phyloP scores from a whole-genome alignment of 163 green algal species.

The Trebouxiophyceae sp. region DNA sequence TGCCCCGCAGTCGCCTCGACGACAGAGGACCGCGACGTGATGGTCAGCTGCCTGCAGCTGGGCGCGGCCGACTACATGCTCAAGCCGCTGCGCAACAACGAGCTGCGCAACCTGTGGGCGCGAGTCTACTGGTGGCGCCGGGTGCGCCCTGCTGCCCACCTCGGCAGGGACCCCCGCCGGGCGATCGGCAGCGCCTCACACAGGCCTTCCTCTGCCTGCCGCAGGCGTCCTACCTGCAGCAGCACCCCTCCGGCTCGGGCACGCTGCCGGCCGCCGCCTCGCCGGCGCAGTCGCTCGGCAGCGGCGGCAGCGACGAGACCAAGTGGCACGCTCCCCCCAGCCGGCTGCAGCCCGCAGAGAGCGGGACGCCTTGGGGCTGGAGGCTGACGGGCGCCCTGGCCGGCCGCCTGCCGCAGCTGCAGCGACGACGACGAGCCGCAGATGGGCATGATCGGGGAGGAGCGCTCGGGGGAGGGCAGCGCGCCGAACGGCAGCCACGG shows the following conservation, averaged over 20 bases:
- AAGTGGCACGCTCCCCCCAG: constrained; percentile 15
- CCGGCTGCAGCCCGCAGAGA: neutral
- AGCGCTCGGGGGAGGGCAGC: constrained; percentile 46
- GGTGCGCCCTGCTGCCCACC: constrained; percentile 14
- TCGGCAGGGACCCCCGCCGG: too few relatives aligned
- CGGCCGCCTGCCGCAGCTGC: neutral
- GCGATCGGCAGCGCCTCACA: neutral
- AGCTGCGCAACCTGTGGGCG: constrained; percentile 78
- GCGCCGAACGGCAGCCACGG: constrained; percentile 36
- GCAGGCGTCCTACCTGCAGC: constrained; percentile 12
- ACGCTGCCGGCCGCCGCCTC: neutral
- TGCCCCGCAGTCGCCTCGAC: constrained; percentile 41
- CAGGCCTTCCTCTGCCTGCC: neutral
- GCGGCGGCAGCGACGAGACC: constrained; percentile 33
- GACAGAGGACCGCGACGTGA: constrained; percentile 51
- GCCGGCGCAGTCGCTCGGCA: constrained; percentile 3
- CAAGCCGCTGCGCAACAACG: constrained; percentile 72
- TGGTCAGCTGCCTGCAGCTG: constrained; percentile 65
- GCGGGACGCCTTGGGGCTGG: neutral
- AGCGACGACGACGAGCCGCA: neutral
- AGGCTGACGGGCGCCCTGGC: neutral
- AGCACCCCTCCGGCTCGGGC: neutral
- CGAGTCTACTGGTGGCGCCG: constrained; percentile 60
- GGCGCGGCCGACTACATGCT: constrained; percentile 80
- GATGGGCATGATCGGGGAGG: constrained; percentile 34